A percentile compares a stretch with the other conserved stretches of the same genome.
phyloP scores from a whole-genome alignment of 176 grass and related monocot species.

The Themeda triandra region DNA sequence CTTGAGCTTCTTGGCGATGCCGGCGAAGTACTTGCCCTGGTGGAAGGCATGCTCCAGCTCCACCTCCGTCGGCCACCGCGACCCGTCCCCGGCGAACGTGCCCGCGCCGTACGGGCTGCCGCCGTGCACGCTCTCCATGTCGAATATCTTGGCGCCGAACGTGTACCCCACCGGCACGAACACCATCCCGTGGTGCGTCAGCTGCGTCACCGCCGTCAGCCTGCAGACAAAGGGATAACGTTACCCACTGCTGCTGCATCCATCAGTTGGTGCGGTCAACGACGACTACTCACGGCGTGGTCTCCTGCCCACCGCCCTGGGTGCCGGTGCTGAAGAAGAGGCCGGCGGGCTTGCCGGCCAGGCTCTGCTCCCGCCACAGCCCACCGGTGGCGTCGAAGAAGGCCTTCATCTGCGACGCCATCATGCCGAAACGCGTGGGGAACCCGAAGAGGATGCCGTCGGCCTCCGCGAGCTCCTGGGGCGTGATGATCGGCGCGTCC shows the following conservation, averaged over 20 bases:
- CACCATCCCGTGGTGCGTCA: slow-evolving; percentile 79
- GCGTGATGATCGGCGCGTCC: slow-evolving; percentile 32
- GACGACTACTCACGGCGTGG: slow-evolving; percentile 31
- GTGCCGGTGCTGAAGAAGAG: slow-evolving; percentile 56
- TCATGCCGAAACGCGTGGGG: slow-evolving; percentile 59
- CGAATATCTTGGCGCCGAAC: slow-evolving; percentile 71
- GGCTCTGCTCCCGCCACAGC: slow-evolving; percentile 54
- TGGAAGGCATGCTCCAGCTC: slow-evolving; percentile 92
- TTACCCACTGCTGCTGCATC: background rate
- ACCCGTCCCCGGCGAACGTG: slow-evolving; percentile 70
- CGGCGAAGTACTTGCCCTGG: slow-evolving; percentile 83
- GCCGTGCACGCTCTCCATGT: slow-evolving; percentile 61
- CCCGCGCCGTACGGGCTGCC: slow-evolving; percentile 65
- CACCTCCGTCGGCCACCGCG: slow-evolving; percentile 57
- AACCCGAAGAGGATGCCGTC: slow-evolving; percentile 55
- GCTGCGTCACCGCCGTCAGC: slow-evolving; percentile 67
- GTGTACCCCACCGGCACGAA: slow-evolving; percentile 76
- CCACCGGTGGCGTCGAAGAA: slow-evolving; percentile 50
- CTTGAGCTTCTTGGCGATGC: slow-evolving; percentile 81
- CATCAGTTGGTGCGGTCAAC: background rate
- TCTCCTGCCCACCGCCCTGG: slow-evolving; percentile 59
- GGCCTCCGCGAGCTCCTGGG: slow-evolving; percentile 43
- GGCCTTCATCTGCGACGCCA: slow-evolving; percentile 50
- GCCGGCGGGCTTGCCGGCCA: slow-evolving; percentile 51
- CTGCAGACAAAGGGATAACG: background rate